Conservation (phyloP, 106 monocot species). For the Platanthera guangdongensis region DNA sequence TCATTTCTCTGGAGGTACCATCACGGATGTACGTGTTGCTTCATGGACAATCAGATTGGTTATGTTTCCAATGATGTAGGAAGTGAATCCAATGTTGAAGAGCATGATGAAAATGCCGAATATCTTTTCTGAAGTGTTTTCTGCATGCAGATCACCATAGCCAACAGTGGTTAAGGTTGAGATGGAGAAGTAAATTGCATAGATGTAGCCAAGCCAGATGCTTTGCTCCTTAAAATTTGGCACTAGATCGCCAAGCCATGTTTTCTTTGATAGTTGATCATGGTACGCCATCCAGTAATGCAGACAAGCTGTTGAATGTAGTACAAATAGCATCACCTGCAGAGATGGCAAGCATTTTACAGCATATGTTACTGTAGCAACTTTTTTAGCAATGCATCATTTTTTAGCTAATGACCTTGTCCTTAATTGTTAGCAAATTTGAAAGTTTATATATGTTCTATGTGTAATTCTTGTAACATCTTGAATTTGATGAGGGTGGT, state of each 20-base stretch:
- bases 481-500: no score
- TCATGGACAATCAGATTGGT: constrained; percentile 37
- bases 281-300: constrained; percentile 27
- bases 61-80: constrained; percentile 44
- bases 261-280: background rate
- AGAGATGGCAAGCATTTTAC: background rate
- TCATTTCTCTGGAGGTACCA: constrained; percentile 14
- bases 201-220: constrained; percentile 26
- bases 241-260: constrained; percentile 23
- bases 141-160: constrained; percentile 34
- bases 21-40: constrained; percentile 14
- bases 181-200: constrained; percentile 34
- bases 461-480: no score
- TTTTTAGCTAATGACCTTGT: background rate
- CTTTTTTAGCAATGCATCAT: background rate
- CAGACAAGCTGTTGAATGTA: constrained; percentile 35
- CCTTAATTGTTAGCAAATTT: background rate
- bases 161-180: constrained; percentile 36
- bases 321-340: constrained; percentile 43
- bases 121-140: constrained; percentile 25
- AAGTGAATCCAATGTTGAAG: constrained; percentile 36
- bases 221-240: constrained; percentile 16
- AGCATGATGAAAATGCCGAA: constrained; percentile 38
- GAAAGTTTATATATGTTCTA: background rate
- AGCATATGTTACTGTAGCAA: background rate